These are phyloP conservation scores for Saccharum spontaneum DNA, from an alignment of 176 grass and related monocot genomes.

Conservation along the genomic window DNA sequence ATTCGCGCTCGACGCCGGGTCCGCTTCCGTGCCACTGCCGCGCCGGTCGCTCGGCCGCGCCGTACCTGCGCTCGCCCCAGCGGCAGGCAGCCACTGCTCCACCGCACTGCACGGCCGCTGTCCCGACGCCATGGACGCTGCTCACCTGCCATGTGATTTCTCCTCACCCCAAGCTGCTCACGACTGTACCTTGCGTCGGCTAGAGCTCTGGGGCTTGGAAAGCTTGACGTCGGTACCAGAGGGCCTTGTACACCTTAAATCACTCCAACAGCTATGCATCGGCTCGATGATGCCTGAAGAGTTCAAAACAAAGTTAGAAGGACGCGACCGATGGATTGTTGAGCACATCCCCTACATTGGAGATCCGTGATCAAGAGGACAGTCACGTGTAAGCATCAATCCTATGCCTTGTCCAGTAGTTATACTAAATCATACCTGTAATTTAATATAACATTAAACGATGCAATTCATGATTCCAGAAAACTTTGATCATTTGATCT, in stretches of 20 bases:
- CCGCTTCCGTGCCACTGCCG: too few relatives aligned
- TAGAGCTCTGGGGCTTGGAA: slow-evolving; percentile 30
- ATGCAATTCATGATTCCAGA: neutral
- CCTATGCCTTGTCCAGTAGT: neutral
- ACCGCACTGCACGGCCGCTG: too few relatives aligned
- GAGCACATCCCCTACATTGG: slow-evolving; percentile 30
- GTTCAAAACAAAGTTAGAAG: neutral
- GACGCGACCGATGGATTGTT: neutral
- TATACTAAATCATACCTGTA: neutral
- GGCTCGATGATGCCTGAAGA: slow-evolving; percentile 20
- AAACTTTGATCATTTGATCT: neutral
- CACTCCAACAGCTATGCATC: slow-evolving; percentile 21
- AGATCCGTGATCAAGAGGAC: neutral
- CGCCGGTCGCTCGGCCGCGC: too few relatives aligned
- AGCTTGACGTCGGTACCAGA: slow-evolving; percentile 15
- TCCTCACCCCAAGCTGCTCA: too few relatives aligned
- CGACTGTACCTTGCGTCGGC: neutral
- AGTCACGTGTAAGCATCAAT: neutral
- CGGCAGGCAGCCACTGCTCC: too few relatives aligned
- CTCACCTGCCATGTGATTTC: too few relatives aligned
- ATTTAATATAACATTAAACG: neutral
- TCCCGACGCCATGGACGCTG: too few relatives aligned
- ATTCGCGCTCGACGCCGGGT: too few relatives aligned
- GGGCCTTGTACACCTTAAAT: slow-evolving; percentile 21
- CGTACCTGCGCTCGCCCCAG: too few relatives aligned